Base-by-base conservation (phyloP, 768 basidiomycete genomes). In the Boletales sp. region DNA sequence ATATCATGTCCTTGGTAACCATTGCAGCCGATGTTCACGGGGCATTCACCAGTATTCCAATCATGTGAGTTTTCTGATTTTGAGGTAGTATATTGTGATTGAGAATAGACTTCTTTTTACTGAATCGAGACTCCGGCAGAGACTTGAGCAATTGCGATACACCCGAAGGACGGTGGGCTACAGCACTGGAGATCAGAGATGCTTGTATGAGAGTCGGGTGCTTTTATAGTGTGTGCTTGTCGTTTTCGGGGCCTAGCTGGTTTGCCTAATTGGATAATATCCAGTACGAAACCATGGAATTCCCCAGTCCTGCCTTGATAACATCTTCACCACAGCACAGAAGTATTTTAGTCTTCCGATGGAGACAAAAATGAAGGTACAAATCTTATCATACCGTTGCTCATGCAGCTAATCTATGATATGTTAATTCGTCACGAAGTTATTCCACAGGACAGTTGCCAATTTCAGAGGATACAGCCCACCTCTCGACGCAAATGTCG, bases 141-240 rank as follows among this genome's bases (percentile, higher is more conserved):
- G 60, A 67, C 31, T 37, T 67, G 3, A 43, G 54, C 32, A 54
- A 43, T 41, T 55, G 57, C 9, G 43, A 32, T 43, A 65, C 57
- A 8, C 52, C 48, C 17, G 58, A 67, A 30, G 63, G 69, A 19
- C 74, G 79, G 37, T 60, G 63, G 45, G 66, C 62, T 2, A 66
- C 92, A 2, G 87, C 82, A 0, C 60, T 69, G 19, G 67, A 80
- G 54, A 77, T 94, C 38, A 74, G 85, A 46, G 76, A 87, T 55
- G 90, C 91, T 0, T 91, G 88, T 56, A 82, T 89, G 48, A 76
- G 80, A 45, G 88, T 89, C 7, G 91, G 91, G 1, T 93, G 94
- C 64, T 88, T 94, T 65, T 94, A 93, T 59, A 79, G 86, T 87
- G 54, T 18, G 71, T 8, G 14, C 30, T 24, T 5, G 3, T 47